Conservation (phyloP, 176 grass and related monocot species). For the Oryza meyeriana region DNA sequence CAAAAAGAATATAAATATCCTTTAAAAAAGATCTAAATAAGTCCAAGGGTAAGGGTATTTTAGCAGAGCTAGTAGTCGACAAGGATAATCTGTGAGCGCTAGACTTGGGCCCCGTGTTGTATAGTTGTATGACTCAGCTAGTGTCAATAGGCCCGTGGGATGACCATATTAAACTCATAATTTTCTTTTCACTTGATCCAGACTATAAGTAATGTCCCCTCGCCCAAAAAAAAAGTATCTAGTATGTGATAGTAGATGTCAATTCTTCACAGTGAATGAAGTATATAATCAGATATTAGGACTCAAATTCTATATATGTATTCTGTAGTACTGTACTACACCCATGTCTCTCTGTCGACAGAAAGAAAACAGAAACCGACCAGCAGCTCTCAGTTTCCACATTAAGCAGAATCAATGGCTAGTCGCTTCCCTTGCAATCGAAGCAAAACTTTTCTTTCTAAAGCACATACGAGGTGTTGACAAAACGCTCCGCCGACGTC, state of each 20-base stretch:
- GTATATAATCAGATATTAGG: not conserved
- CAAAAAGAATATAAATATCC: not conserved
- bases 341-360: not conserved
- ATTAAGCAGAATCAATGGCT: not conserved
- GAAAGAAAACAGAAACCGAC: not conserved
- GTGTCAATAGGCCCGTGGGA: not conserved
- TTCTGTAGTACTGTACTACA: not conserved
- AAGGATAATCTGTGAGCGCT: not conserved
- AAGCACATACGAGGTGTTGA: conserved; percentile 33
- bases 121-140: not conserved
- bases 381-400: not conserved
- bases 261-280: not conserved
- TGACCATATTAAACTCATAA: not conserved
- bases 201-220: not conserved
- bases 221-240: not conserved
- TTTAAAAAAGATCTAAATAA: not conserved
- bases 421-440: conserved; percentile 29
- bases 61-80: not conserved
- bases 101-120: not conserved
- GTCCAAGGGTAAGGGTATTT: not conserved
- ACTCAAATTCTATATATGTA: not conserved
- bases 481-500: conserved; percentile 22
- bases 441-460: conserved; percentile 20
- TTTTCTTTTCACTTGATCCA: not conserved
- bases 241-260: too few relatives aligned